Evolutionary conservation across 2,329 filamentous ascomycete genomes (phyloP), one percentile per base, ranked within the genome.

Genomic region (Epichloe gansuensis): DNA sequence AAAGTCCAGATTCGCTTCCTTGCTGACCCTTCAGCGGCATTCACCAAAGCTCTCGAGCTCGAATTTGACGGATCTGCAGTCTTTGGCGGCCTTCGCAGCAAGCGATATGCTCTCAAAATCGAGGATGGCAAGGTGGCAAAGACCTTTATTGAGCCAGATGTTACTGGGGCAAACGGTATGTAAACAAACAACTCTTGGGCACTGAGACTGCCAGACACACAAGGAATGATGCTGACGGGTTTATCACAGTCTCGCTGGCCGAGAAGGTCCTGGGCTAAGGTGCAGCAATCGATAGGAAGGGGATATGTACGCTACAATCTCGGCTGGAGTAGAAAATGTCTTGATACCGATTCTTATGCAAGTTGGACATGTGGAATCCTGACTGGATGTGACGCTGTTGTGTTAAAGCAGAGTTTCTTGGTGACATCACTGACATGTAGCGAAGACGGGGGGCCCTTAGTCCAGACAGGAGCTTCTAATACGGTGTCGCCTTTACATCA

Each of bases 71-170:
- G 78, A 49, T 75, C 78, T 12, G 74, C 85, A 51, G 80, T 95
- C 66, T 93, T 97, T 61, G 91, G 91, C 43, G 83, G 84, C 60
- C 73, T 80, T 60, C 82, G 91, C 57, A 85, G 86, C 70, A 95
- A 95, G 81, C 81, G 91, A 49, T 96, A 95, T 64, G 89, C 87
- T 21, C 74, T 95, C 51, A 77, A 90, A 49, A 74, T 94, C 50
- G 83, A 95, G 71, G 73, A 94, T 61, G 90, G 91, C 59, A 89
- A 88, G 71, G 86, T 96, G 60, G 85, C 84, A 70, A 80, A 84
- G 62, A 78, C 85, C 21, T 81, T 89, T 61, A 80, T 95, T 50
- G 91, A 96, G 76, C 84, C 89, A 11, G 90, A 96, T 68, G 90
- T 87, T 71, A 93, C 87, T 40, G 88, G 89, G 36, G 78, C 89